Conservation (phyloP, 352 stramenopile genomes). For the Phytopythium boreale region DNA sequence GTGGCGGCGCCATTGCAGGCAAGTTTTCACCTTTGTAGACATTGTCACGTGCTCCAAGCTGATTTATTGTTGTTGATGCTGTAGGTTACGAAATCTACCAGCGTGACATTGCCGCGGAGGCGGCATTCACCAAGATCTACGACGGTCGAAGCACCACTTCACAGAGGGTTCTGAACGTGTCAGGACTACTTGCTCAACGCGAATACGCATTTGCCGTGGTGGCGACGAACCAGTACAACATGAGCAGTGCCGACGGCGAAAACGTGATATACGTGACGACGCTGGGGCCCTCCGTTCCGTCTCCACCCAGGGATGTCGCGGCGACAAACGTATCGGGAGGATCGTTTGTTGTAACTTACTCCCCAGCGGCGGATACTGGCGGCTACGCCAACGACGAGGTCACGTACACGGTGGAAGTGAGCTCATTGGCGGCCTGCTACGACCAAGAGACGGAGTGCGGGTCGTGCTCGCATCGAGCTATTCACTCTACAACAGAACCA, state of each 20-base stretch:
- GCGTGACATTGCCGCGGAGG: neutral
- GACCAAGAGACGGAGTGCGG: neutral
- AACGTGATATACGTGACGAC: constrained; percentile 20
- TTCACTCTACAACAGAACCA: neutral
- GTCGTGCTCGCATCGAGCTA: neutral
- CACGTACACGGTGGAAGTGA: constrained; percentile 15
- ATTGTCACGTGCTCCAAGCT: neutral
- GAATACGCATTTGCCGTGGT: constrained; percentile 36
- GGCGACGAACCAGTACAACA: constrained; percentile 43
- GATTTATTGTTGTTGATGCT: neutral
- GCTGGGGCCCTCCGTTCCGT: constrained; percentile 14
- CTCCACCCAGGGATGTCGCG: constrained; percentile 11
- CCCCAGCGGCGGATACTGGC: constrained; percentile 20
- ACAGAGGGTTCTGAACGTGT: constrained; percentile 13
- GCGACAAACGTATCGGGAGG: constrained; percentile 22
- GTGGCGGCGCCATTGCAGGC: constrained; percentile 38
- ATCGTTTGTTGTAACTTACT: constrained; percentile 25
- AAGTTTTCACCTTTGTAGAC: neutral
- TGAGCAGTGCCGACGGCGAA: constrained; percentile 11
- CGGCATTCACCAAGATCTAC: constrained; percentile 16
- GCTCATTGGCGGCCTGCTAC: constrained; percentile 29
- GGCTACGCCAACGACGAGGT: constrained; percentile 20
- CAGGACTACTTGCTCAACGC: constrained; percentile 19
- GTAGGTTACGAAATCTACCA: constrained; percentile 29
- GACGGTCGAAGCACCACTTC: constrained; percentile 15